Evolutionary conservation across 2,329 filamentous ascomycete genomes (phyloP), one percentile per base, ranked within the genome.

Genomic region (Alternaria angustiovoidea): DNA sequence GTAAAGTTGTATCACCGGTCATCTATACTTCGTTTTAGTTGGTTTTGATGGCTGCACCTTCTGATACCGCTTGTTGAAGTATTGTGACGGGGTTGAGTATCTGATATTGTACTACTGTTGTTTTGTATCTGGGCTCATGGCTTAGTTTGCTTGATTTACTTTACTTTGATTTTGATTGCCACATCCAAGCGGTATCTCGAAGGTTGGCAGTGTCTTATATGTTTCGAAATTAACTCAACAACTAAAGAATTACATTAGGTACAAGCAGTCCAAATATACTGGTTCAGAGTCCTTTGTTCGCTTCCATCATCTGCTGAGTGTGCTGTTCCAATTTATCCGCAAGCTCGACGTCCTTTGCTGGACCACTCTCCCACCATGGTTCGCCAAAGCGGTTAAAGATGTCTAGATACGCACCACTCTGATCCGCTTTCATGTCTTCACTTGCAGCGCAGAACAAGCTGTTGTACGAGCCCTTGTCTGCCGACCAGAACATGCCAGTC

Each of bases 391-490:
- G 44, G 6, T 18, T 16, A 11, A 24, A 60, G 20, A 59, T 57
- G 36, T 59, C 51, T 8, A 46, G 34, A 48, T 57, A 63, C 9
- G 7, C 38, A 6, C 57, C 61, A 22, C 61, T 48, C n/a, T 63
- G 41, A 20, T 51, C 61, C 1, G 46, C 20, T 44, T 41, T 51
- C 57, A 63, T 63, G 1, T 46, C 43, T 4, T 20, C 8, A 34
- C 57, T 48, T 16, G 61, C 61, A 7, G 26, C 61, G 46, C 57
- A 57, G 20, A 47, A 57, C 12, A 63, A 30, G 41, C 53, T 63
- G 4, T 38, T 63, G 26, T 58, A 61, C 2, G 48, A 53, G 22
- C 57, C 53, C 49, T 42, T 51, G 16, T 63, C 57, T 14, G 60
- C 34, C 11, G 54, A 22, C 46, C 47, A 51, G 14, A 57, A 43